phyloP scores from a whole-genome alignment of 1,284 basidiomycete genomes.

The Leccinum solheimii region DNA sequence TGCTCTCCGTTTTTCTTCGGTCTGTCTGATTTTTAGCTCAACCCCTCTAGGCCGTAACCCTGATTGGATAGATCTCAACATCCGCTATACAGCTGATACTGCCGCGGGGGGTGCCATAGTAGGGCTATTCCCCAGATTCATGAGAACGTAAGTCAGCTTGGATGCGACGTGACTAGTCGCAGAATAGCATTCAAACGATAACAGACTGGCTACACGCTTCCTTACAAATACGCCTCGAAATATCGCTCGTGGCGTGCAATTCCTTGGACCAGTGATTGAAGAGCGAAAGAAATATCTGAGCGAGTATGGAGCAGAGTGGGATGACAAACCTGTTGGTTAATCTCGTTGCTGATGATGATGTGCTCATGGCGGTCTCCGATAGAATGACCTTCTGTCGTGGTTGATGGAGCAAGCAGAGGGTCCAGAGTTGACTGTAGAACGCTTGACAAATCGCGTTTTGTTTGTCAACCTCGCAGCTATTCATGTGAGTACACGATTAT shows the following conservation, averaged over 20 bases:
- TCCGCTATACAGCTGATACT: constrained; percentile 35
- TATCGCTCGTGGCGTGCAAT: constrained; percentile 18
- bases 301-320: constrained; percentile 36
- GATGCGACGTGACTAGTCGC: neutral
- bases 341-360: no score
- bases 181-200: accelerated
- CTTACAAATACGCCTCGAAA: neutral
- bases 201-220: constrained; percentile 6
- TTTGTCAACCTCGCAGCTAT: constrained; percentile 34
- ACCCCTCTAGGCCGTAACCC: constrained; percentile 39
- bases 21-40: neutral
- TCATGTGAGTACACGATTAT: neutral
- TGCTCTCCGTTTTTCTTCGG: neutral
- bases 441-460: constrained; percentile 37
- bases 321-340: constrained; percentile 38
- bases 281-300: constrained; percentile 36
- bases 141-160: constrained; percentile 38
- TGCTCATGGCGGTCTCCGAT: constrained; percentile 25
- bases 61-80: constrained; percentile 40
- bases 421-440: constrained; percentile 30
- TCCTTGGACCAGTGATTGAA: constrained; percentile 38
- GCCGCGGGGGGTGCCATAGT: constrained; percentile 29
- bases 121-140: constrained; percentile 38
- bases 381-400: constrained; percentile 42
- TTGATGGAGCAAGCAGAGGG: constrained; percentile 38